phyloP scores from a whole-genome alignment of 768 basidiomycete species.

The Boletus tylopilopsis region DNA sequence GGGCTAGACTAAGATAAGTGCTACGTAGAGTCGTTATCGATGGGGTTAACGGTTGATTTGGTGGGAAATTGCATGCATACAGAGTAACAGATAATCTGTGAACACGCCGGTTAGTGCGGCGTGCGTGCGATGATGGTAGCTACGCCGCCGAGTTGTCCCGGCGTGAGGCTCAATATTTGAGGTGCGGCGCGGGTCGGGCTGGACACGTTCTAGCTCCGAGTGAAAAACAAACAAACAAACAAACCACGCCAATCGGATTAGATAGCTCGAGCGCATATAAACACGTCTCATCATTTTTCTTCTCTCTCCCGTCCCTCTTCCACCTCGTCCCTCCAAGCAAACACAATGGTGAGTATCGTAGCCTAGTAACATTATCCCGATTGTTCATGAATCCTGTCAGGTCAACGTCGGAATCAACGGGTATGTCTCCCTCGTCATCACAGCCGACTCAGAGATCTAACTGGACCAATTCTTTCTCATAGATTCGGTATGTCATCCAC shows the following conservation, averaged over 20 bases:
- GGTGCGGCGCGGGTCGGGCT: slow-evolving; percentile 13
- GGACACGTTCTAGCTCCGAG: slow-evolving; percentile 25
- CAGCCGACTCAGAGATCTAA: slow-evolving; percentile 12
- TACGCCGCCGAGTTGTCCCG: slow-evolving; percentile 11
- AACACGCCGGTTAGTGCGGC: slow-evolving; percentile 1
- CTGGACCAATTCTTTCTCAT: slow-evolving; percentile 11
- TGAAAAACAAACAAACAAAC: slow-evolving; percentile 12
- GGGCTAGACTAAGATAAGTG: background rate
- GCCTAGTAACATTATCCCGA: background rate
- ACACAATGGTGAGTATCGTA: slow-evolving; percentile 24
- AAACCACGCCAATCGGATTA: slow-evolving; percentile 21
- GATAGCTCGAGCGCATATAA: slow-evolving; percentile 27
- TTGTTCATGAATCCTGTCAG: slow-evolving; percentile 19
- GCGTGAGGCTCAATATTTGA: background rate
- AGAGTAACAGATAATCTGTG: background rate
- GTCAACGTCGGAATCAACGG: slow-evolving; percentile 98
- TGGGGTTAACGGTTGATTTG: background rate
- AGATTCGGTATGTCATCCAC: slow-evolving; percentile 63
- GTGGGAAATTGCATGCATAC: background rate
- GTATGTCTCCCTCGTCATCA: slow-evolving; percentile 42
- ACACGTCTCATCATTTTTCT: slow-evolving; percentile 2
- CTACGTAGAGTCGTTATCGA: background rate
- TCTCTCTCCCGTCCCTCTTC: slow-evolving; percentile 1
- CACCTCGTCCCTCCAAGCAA: slow-evolving; percentile 5
- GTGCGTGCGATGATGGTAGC: slow-evolving; percentile 11